A percentile compares a stretch with the other conserved stretches of the same genome.
phyloP scores from a whole-genome alignment of 129 eudicot species.

The Deinandra increscens region DNA sequence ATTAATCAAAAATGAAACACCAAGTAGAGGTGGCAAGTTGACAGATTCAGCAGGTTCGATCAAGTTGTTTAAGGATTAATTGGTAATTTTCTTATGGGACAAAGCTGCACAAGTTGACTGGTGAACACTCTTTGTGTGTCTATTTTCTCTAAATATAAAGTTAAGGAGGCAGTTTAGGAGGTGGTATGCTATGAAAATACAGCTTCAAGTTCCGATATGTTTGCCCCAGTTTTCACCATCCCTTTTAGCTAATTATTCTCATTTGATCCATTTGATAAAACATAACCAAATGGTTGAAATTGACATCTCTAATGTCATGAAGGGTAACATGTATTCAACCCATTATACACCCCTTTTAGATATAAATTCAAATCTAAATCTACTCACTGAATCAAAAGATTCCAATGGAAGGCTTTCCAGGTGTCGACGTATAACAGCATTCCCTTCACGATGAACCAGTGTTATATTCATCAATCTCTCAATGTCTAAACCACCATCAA shows the following conservation, averaged over 20 bases:
- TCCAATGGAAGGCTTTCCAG: constrained; percentile 89
- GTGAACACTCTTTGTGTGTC: no score
- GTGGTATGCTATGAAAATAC: neutral
- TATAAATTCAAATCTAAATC: neutral
- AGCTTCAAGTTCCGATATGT: neutral
- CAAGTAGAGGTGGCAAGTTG: neutral
- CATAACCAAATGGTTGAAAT: neutral
- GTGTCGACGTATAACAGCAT: constrained; percentile 86
- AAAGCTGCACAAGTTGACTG: neutral
- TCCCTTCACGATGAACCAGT: constrained; percentile 80
- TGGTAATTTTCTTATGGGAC: neutral
- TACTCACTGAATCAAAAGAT: constrained; percentile 79
- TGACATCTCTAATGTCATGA: neutral
- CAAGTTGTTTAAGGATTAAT: neutral
- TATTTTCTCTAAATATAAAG: no score
- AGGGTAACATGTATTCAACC: neutral
- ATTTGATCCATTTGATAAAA: neutral
- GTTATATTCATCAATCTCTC: constrained; percentile 58
- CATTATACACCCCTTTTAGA: no score
- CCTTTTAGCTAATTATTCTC: neutral
- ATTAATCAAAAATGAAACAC: neutral
- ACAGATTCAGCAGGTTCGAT: neutral
- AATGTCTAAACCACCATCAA: constrained; percentile 79
- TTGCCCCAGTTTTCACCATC: neutral
- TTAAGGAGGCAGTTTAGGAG: neutral